Percentiles rank a stretch among this genome's conserved stretches.
phyloP scores from a whole-genome alignment of 768 basidiomycete genomes.

The Amanita pseudoporphyria region DNA sequence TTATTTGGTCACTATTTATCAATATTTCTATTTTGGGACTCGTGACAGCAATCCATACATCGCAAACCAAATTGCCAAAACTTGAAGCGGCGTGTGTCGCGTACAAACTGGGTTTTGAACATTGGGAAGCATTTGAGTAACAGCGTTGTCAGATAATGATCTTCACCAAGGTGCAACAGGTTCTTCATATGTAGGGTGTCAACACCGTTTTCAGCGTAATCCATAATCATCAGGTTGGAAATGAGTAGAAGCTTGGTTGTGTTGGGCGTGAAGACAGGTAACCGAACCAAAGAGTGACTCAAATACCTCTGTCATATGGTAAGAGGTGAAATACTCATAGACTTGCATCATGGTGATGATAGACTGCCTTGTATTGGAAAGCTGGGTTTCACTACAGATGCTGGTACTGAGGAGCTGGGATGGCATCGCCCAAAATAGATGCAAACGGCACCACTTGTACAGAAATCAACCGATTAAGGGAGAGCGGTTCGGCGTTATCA shows the following conservation, averaged over 20 bases:
- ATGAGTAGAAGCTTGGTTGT: slow-evolving; percentile 93
- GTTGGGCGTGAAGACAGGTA: slow-evolving; percentile 94
- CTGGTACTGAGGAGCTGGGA: slow-evolving; percentile 85
- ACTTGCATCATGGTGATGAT: slow-evolving; percentile 99
- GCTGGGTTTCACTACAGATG: slow-evolving; percentile 91
- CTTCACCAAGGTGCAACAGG: slow-evolving; percentile 93
- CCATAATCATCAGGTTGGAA: slow-evolving; percentile 80
- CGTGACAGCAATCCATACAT: too few species aligned
- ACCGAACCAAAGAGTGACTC: slow-evolving; percentile 96
- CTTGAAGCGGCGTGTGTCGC: slow-evolving; percentile 90
- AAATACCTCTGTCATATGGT: slow-evolving; percentile 98
- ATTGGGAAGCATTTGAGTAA: slow-evolving; percentile 92
- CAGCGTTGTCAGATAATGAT: slow-evolving; percentile 95
- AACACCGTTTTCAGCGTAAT: slow-evolving; percentile 93
- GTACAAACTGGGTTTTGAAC: slow-evolving; percentile 92
- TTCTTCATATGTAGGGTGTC: slow-evolving; percentile 99
- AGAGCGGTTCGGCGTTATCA: slow-evolving; percentile 80
- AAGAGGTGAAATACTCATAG: slow-evolving; percentile 98
- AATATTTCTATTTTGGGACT: too few species aligned
- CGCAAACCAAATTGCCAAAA: too few species aligned
- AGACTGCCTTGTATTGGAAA: slow-evolving; percentile 91
- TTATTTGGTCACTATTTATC: too few species aligned
- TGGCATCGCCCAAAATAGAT: not conserved
- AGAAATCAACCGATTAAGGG: slow-evolving; percentile 85
- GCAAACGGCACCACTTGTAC: slow-evolving; percentile 54